phyloP scores from a whole-genome alignment of 129 eudicot genomes.

The Saposhnikovia divaricata region DNA sequence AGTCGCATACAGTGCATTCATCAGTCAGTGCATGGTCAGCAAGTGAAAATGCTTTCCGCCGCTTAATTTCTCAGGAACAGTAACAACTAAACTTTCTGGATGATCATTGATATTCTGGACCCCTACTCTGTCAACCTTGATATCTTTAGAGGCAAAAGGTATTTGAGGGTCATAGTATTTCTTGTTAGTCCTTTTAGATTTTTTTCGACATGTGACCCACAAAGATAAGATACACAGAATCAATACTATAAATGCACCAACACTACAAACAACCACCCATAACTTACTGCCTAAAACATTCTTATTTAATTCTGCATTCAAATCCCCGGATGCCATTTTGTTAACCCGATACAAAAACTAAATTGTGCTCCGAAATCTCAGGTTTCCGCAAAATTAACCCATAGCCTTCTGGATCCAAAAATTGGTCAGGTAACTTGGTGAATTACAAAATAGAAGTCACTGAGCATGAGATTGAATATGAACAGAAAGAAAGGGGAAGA shows the following conservation, averaged over 20 bases:
- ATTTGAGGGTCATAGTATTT: slow-evolving; percentile 51
- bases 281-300: slow-evolving; percentile 53
- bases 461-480: no score
- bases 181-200: slow-evolving; percentile 44
- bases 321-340: slow-evolving; percentile 45
- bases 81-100: slow-evolving; percentile 29
- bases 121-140: slow-evolving; percentile 64
- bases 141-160: slow-evolving; percentile 73
- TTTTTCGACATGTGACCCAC: slow-evolving; percentile 61
- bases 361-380: background rate
- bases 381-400: slow-evolving; percentile 15
- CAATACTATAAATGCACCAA: slow-evolving; percentile 58
- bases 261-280: slow-evolving; percentile 73
- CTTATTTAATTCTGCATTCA: slow-evolving; percentile 43
- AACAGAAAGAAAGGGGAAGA: no score
- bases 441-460: no score
- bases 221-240: slow-evolving; percentile 60
- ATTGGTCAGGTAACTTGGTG: background rate
- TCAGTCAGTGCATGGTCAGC: no score
- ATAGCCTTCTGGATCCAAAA: slow-evolving; percentile 26
- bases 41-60: no score
- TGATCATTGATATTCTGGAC: slow-evolving; percentile 30
- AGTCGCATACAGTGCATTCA: slow-evolving; percentile 39
- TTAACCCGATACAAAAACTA: background rate
- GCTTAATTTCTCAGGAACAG: slow-evolving; percentile 39